Percentiles rank a stretch among this genome's conserved stretches.
These are phyloP conservation scores for Solanum hybrid DNA, from an alignment of 305 asterid genomes.

Conservation along the genomic window DNA sequence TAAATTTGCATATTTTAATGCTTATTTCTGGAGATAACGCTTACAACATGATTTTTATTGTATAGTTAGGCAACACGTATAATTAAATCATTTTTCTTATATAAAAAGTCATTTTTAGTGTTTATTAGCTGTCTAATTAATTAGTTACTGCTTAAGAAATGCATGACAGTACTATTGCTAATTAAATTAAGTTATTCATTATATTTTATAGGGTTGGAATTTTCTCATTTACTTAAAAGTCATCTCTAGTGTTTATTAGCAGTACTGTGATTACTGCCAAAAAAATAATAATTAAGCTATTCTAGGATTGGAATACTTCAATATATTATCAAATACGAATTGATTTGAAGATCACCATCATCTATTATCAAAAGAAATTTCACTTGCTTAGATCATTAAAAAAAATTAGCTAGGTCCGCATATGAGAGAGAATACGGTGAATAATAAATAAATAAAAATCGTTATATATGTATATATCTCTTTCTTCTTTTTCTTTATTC, in stretches of 20 bases:
- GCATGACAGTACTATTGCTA: neutral
- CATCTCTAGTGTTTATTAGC: neutral
- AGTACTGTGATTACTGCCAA: neutral
- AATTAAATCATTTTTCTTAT: neutral
- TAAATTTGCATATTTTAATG: rapidly evolving
- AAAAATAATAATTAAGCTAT: neutral
- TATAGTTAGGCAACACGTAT: neutral
- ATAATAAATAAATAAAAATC: neutral
- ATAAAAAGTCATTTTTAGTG: neutral
- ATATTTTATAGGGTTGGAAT: neutral
- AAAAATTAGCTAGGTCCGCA: neutral
- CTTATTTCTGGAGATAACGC: rapidly evolving
- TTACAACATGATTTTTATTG: rapidly evolving
- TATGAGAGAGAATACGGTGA: rapidly evolving
- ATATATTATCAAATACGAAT: too few relatives aligned
- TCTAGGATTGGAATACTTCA: neutral
- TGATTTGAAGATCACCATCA: neutral
- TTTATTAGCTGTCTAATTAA: neutral
- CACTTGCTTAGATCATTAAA: rapidly evolving
- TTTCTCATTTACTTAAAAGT: neutral
- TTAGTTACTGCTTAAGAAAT: neutral
- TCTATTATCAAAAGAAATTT: too few relatives aligned
- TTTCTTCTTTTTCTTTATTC: too few relatives aligned
- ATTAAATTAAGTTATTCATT: neutral
- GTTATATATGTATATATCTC: neutral